Evolutionary conservation across 1,284 basidiomycete species (phyloP), one percentile per base, ranked within the genome.

Genomic region (Psilocybe mexicana): DNA sequence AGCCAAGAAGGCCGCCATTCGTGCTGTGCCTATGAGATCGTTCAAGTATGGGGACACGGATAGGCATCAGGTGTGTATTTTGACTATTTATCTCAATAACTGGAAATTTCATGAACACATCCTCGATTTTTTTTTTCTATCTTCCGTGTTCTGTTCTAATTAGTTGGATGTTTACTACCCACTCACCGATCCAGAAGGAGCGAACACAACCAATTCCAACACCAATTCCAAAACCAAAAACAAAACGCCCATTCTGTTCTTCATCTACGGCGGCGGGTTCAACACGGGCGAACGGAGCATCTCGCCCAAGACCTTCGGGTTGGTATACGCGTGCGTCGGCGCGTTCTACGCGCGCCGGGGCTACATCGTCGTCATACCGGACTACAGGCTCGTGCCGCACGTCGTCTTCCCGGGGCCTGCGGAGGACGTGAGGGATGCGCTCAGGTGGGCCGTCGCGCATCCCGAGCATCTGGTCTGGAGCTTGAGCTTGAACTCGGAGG

Each of bases 211-310:
- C 18, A 18, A 18, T 18, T 18, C 18, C 18, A 18, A 18, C 18
- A 18, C 18, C 18, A 18, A 18, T 18, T 18, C 18, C 18, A 18
- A 18, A 18, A 18, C 18, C 18, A 18, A n/a, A 2, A 70, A 65
- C 3, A 78, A 76, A 58, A 73, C 76, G 0, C 83, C 84, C 0
- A 72, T 87, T 24, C 68, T 89, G 18, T 81, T 88, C 68, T 87
- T 81, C 68, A 61, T 82, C 44, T 88, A 88, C 60, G 87, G 86
- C 0, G 87, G 86, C 3, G 85, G 85, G 1, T 86, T 85, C 66
- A 71, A 72, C 57, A 67, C 68, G 0, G 86, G 86, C 1, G 72
- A 74, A 0, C 78, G 83, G 36, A 74, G 70, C 14, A 65, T 80
- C 40, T 65, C 67, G 11, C 73, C 79, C 0, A 69, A 77, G 12